Base-by-base conservation (phyloP, 805 yeast species). In the Starmerella bacillaris region DNA sequence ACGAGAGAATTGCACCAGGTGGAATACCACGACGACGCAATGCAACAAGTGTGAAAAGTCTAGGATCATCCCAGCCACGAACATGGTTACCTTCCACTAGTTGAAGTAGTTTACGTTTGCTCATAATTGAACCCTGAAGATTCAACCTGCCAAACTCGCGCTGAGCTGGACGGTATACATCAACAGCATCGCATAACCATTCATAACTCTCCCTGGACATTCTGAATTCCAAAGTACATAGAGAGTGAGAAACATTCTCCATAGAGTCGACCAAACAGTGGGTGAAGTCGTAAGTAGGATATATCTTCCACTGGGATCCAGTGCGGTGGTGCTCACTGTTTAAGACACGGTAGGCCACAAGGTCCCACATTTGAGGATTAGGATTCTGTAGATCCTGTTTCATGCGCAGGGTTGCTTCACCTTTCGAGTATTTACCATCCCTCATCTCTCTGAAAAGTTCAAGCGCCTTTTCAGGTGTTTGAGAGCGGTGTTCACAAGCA, bases 301-400 rank as follows among this genome's bases (percentile, higher is more conserved):
- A 89, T 42, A 89, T 86, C 60, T 78, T 80, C 99, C 99, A 89
- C 59, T 79, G 79, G 53, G 72, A 76, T 37, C 96, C 99, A 9
- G 98, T 89, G 61, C 96, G 75, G 59, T 86, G 92, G 59, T 89
- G 98, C 22, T 83, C 71, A 11, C 93, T 83, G 48, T 86, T 68
- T 49, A 89, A 65, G 3, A 89, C 94, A 56, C 99, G 72, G 61
- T 89, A 89, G 9, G 98, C 98, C 42, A 89, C 89, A 45, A 89
- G 67, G 60, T 89, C 99, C 99, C 99, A 89, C 98, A 89, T 89
- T 62, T 89, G 98, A 14, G 99, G 99, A 44, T 80, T 78, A 43
- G 94, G 93, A 14, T 89, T 78, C 6, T 58, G 54, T 43, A 89
- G 62, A 51, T 89, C 94, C 65, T 82, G 94, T 56, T 86, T 86